Base-by-base conservation (phyloP, 2,329 filamentous ascomycete genomes). In the Epicoccum nigrum region DNA sequence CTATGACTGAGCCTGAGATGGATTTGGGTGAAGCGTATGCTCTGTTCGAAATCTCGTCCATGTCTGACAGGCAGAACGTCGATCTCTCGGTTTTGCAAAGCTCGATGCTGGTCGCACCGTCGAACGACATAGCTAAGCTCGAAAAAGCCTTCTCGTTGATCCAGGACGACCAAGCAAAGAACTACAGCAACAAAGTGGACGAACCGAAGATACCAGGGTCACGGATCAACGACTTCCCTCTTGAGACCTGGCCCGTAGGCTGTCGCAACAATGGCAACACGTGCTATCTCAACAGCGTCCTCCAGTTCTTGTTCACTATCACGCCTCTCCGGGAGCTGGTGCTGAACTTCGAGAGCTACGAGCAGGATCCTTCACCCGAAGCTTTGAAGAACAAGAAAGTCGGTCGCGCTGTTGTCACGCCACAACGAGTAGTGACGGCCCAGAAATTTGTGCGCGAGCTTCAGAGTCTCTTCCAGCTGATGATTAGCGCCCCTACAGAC, bases 201-300 rank as follows among this genome's bases (percentile, higher is more conserved):
- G 27, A 49, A 12, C 28, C 56, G 6, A 61, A 45, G 15, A 45
- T 54, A 25, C 51, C 60, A 49, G 56, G 51, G 16, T 49, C 56
- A 31, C 53, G 62, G 35, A 48, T 61, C 19, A 64, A 63, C 28
- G 52, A 57, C 34, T 65, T 71, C 47, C 68, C 71, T 63, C 52
- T 72, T 75, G 38, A 78, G 1, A 57, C 83, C 23, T 86, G 90
- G 72, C 94, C 94, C 0, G 89, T 96, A 17, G 94, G 94, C 0
- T 81, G 97, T 5, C 83, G 86, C 57, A 99, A 97, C 63, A 96
- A 97, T 50, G 92, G 94, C 52, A 99, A 99, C 67, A 99, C 95
- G 0, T 99, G 94, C 72, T 99, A 99, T 66, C 81, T 99, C 46
- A 99, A 99, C 77, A 97, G 93, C 74, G 83, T 99, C 40, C 80